Base-by-base conservation (phyloP, 2,329 filamentous ascomycete genomes). In the Penicillium oxalicum region DNA sequence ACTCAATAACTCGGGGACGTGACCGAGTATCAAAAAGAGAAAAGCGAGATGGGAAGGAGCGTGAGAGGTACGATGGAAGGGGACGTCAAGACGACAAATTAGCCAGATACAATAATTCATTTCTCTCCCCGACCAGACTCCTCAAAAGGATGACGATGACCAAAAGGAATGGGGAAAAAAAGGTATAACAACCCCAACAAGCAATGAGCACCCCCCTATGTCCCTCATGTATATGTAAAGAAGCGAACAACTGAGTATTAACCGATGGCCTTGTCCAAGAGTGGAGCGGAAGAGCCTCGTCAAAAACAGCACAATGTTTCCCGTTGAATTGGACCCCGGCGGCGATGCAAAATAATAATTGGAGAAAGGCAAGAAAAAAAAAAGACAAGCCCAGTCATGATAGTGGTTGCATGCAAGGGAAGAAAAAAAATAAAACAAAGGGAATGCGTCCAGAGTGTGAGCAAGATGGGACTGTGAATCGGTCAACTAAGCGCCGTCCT, bases 141-240 rank as follows among this genome's bases (percentile, higher is more conserved):
- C 29, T 32, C 8, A 32, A 32, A 32, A 32, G 29, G 8, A 11
- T 32, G 11, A 32, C 4, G 29, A 32, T 11, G 29, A 32, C 29
- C 29, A 11, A 32, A 32, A 7, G 11, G 29, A 32, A 32, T 8
- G 4, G 11, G 33, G 26, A 25, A 44, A 34, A 36, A 26, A 34
- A 51, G 48, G 52, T 46, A 54, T 35, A 38, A 45, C 24, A 35
- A 45, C 33, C 47, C 55, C 51, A 51, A 58, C 50, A 53, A 57
- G 61, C 58, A 53, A 56, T 51, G 55, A 62, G 54, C 52, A 53
- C 60, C 64, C 29, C 29, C 65, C 50, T 65, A 67, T 65, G 64
- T 68, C 64, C 64, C 64, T 61, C 60, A 60, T 63, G 62, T 67
- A 68, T 68, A 67, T 67, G 66, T 62, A 64, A 62, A 61, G 55